Percentiles rank a stretch among this genome's conserved stretches.
These are phyloP conservation scores for Piper longum DNA, from an alignment of 164 flowering plant species.

Conservation along the genomic window DNA sequence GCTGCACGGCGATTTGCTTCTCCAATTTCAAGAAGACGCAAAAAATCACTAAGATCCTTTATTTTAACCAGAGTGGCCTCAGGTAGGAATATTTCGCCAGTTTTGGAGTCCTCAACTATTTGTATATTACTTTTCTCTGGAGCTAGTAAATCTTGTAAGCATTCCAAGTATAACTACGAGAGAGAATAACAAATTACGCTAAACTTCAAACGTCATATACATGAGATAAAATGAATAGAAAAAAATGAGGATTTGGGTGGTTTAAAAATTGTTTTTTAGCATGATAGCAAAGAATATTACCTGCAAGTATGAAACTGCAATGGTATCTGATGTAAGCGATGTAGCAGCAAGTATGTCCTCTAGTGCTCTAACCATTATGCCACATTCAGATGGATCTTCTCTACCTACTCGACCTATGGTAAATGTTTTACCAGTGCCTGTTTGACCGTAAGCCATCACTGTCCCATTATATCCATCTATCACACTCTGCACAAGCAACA, in stretches of 20 bases:
- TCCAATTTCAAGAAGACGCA: conserved; percentile 53
- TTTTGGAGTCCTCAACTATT: conserved; percentile 67
- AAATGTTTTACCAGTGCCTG: conserved; percentile 94
- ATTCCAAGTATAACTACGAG: conserved; percentile 71
- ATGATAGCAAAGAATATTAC: conserved; percentile 16
- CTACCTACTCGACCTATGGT: conserved; percentile 77
- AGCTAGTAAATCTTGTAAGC: conserved; percentile 73
- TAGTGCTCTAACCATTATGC: conserved; percentile 85
- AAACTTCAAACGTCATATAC: background rate
- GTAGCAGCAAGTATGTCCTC: conserved; percentile 61
- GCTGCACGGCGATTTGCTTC: conserved; percentile 87
- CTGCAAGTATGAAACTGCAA: conserved; percentile 81
- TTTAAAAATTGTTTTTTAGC: background rate
- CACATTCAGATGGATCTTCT: conserved; percentile 79
- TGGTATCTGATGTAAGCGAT: conserved; percentile 33
- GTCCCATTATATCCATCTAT: conserved; percentile 91
- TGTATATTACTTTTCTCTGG: conserved; percentile 72
- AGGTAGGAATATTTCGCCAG: conserved; percentile 69
- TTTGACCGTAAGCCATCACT: conserved; percentile 97
- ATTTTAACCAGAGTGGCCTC: conserved; percentile 50
- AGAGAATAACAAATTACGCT: conserved; percentile 1
- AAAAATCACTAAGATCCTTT: conserved; percentile 47
- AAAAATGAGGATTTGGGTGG: background rate
- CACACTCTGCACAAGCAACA: conserved; percentile 69
- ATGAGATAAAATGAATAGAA: background rate